Conservation (phyloP, 192 early-diverging fungal genomes). For the Coemansia sp. region DNA sequence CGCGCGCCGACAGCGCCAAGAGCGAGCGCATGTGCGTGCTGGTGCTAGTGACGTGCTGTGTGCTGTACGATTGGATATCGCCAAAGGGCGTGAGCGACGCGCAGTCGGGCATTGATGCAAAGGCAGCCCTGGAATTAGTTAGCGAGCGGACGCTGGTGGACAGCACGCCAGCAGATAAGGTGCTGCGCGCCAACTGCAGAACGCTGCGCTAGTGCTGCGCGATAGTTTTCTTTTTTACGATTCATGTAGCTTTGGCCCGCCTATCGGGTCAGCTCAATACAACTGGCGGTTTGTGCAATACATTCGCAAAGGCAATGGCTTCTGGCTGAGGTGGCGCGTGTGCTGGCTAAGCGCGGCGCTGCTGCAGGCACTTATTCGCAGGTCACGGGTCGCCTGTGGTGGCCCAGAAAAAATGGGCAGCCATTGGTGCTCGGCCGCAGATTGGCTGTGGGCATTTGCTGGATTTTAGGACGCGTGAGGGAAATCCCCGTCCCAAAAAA, state of each 20-base stretch:
- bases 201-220: constrained; percentile 30
- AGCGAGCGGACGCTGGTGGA: constrained; percentile 37
- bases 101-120: constrained; percentile 78
- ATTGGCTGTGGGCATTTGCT: constrained; percentile 7
- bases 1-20: constrained; percentile 57
- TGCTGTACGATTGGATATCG: constrained; percentile 90
- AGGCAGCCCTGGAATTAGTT: constrained; percentile 28
- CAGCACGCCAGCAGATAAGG: constrained; percentile 38
- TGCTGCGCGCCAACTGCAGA: constrained; percentile 42
- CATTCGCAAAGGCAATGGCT: too few relatives aligned
- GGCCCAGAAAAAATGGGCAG: neutral
- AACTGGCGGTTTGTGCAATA: too few relatives aligned
- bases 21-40: constrained; percentile 75
- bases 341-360: neutral
- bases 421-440: neutral
- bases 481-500: too few relatives aligned
- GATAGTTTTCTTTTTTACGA: constrained; percentile 4
- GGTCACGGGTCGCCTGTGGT: neutral
- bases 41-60: constrained; percentile 83
- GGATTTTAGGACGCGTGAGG: neutral
- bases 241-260: neutral
- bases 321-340: too few relatives aligned
- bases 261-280: neutral
- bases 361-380: neutral
- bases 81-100: constrained; percentile 74